Conservation (phyloP, 2,329 filamentous ascomycete species). For the Balansia obtecta region DNA sequence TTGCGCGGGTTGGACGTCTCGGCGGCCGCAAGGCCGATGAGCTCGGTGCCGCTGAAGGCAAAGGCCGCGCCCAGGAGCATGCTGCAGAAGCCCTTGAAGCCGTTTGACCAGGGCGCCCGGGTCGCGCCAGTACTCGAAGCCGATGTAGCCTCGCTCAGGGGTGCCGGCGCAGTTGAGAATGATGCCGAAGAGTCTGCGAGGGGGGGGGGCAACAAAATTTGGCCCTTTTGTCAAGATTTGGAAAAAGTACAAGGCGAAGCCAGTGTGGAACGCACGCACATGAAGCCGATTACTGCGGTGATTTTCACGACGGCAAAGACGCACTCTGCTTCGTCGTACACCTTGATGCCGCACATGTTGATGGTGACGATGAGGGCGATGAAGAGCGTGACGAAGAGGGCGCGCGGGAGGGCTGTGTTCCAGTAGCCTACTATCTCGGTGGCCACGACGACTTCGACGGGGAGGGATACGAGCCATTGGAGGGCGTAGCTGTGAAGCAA, state of each 20-base stretch:
- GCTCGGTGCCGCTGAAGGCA: too few relatives aligned
- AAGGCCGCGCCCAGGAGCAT: constrained; percentile 12
- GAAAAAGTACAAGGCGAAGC: too few relatives aligned
- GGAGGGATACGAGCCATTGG: constrained; percentile 75
- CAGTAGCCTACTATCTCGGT: too few relatives aligned
- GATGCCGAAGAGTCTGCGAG: constrained; percentile 12
- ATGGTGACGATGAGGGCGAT: too few relatives aligned
- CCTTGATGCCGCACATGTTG: constrained; percentile 79
- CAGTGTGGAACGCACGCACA: constrained; percentile 37
- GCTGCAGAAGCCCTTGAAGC: constrained; percentile 13
- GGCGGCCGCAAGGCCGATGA: too few relatives aligned
- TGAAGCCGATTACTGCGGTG: constrained; percentile 74
- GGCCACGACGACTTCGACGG: constrained; percentile 77
- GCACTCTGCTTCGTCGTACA: constrained; percentile 83
- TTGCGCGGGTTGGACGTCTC: constrained; percentile 13
- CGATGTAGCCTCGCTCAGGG: constrained; percentile 11
- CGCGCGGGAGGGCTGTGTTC: too few relatives aligned
- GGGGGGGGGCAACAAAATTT: too few relatives aligned
- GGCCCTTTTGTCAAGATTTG: too few relatives aligned
- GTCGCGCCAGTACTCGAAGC: constrained; percentile 12
- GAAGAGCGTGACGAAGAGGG: too few relatives aligned
- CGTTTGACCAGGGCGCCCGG: constrained; percentile 12
- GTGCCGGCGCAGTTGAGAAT: constrained; percentile 12
- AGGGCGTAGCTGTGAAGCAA: constrained; percentile 77
- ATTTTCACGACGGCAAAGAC: constrained; percentile 80